Evolutionary conservation across 192 early-diverging fungal genomes (phyloP).

Genomic region (Blastocladiella britannica): DNA sequence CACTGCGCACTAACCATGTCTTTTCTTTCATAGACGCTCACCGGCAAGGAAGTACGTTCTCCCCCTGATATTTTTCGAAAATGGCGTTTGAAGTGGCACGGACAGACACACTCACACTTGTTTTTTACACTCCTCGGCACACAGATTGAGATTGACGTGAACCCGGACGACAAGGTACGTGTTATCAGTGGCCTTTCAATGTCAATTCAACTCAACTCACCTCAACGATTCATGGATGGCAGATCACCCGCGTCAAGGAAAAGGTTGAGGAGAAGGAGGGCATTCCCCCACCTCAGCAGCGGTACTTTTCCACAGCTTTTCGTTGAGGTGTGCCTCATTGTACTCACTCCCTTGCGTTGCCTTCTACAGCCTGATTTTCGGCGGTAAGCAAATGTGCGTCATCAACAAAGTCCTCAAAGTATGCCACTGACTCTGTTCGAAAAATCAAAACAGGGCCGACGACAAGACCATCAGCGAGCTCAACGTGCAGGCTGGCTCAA

Average conservation of each 20-base stretch:
- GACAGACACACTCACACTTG: background rate
- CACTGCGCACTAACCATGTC: no score
- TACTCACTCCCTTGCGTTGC: constrained; percentile 4
- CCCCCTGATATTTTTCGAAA: no score
- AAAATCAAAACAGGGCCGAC: constrained; percentile 36
- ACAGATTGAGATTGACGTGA: constrained; percentile 84
- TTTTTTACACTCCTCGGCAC: background rate
- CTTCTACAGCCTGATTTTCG: constrained; percentile 49
- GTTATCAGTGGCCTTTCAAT: background rate
- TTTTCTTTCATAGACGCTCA: background rate
- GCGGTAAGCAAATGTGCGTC: constrained; percentile 82
- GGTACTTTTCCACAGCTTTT: constrained; percentile 12
- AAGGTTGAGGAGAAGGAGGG: constrained; percentile 89
- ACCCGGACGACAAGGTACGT: constrained; percentile 43
- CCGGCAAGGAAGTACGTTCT: background rate
- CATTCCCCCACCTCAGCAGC: constrained; percentile 88
- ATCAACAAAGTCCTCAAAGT: background rate
- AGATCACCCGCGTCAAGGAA: constrained; percentile 75
- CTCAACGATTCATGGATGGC: background rate
- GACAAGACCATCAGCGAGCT: constrained; percentile 48
- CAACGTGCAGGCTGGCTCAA: constrained; percentile 51
- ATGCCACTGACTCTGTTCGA: background rate
- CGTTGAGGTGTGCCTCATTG: background rate
- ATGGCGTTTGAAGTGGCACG: background rate
- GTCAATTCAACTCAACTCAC: background rate